Percentiles rank a stretch among this genome's conserved stretches.
These are phyloP conservation scores for Rhinocladiella similis DNA, from an alignment of 2,329 filamentous ascomycete genomes.

Conservation along the genomic window DNA sequence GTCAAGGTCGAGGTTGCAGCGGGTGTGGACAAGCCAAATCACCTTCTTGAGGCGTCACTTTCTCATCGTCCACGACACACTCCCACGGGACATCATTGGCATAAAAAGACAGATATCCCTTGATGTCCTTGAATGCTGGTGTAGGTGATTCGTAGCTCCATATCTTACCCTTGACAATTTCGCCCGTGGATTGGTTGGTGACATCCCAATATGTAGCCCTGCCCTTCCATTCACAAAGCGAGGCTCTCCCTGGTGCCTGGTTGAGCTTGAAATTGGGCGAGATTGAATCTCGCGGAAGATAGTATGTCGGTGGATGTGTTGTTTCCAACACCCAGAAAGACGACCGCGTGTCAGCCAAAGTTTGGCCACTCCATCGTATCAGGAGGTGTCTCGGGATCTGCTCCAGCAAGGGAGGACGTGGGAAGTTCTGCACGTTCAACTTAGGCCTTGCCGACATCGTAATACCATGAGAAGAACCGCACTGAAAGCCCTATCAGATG, in stretches of 20 bases:
- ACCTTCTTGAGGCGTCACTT: conserved; percentile 46
- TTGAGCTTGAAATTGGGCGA: conserved; percentile 41
- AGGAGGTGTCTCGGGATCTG: conserved; percentile 55
- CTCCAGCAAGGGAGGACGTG: conserved; percentile 59
- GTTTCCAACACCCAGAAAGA: conserved; percentile 65
- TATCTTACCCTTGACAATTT: conserved; percentile 52
- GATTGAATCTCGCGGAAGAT: conserved; percentile 55
- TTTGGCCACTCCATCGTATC: conserved; percentile 56
- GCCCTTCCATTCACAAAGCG: conserved; percentile 64
- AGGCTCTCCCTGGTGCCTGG: conserved; percentile 44
- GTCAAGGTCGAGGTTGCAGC: conserved; percentile 26
- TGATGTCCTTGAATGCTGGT: conserved; percentile 52
- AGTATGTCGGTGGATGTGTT: conserved; percentile 64
- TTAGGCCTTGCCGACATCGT: conserved; percentile 28
- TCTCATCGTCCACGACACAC: conserved; percentile 62
- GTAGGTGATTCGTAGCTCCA: conserved; percentile 62
- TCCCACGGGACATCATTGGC: conserved; percentile 57
- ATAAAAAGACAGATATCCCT: conserved; percentile 60
- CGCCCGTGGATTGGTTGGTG: conserved; percentile 38
- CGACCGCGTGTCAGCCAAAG: conserved; percentile 59
- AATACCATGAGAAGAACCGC: neutral
- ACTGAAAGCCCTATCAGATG: neutral
- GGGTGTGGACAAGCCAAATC: neutral
- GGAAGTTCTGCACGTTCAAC: conserved; percentile 38
- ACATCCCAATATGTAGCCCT: conserved; percentile 59